phyloP scores from a whole-genome alignment of 2,329 filamentous ascomycete genomes.

The Exophiala oligosperma region DNA sequence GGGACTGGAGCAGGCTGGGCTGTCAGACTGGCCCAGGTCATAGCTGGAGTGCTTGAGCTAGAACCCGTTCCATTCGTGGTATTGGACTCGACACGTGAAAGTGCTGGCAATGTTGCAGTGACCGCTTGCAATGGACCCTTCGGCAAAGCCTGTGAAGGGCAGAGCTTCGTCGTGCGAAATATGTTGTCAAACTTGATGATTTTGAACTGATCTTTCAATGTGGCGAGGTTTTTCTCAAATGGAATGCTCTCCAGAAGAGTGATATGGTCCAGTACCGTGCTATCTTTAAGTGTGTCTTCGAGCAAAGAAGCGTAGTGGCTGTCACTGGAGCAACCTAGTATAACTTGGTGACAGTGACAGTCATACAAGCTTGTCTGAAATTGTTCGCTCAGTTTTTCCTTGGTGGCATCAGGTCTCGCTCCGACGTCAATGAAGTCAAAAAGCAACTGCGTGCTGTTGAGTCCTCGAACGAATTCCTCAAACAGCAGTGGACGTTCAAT shows the following conservation, averaged over 20 bases:
- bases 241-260: slow-evolving; percentile 58
- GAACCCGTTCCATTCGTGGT: slow-evolving; percentile 41
- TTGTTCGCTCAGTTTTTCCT: slow-evolving; percentile 46
- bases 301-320: slow-evolving; percentile 55
- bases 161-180: slow-evolving; percentile 46
- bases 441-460: slow-evolving; percentile 51
- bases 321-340: slow-evolving; percentile 61
- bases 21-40: slow-evolving; percentile 39
- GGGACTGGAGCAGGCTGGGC: slow-evolving; percentile 25
- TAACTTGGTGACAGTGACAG: slow-evolving; percentile 60
- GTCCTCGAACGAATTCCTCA: slow-evolving; percentile 57
- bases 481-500: slow-evolving; percentile 44
- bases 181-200: slow-evolving; percentile 52
- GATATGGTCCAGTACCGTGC: slow-evolving; percentile 48
- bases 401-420: slow-evolving; percentile 44
- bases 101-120: slow-evolving; percentile 34
- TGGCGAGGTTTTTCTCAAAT: slow-evolving; percentile 54
- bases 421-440: slow-evolving; percentile 55
- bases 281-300: slow-evolving; percentile 49
- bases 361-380: slow-evolving; percentile 58
- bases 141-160: slow-evolving; percentile 25
- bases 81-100: slow-evolving; percentile 39
- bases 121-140: slow-evolving; percentile 23
- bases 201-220: slow-evolving; percentile 49
- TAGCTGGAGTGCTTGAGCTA: slow-evolving; percentile 31